phyloP scores from a whole-genome alignment of 1,139 yeast genomes.

The Yamadazyma siamensis region DNA sequence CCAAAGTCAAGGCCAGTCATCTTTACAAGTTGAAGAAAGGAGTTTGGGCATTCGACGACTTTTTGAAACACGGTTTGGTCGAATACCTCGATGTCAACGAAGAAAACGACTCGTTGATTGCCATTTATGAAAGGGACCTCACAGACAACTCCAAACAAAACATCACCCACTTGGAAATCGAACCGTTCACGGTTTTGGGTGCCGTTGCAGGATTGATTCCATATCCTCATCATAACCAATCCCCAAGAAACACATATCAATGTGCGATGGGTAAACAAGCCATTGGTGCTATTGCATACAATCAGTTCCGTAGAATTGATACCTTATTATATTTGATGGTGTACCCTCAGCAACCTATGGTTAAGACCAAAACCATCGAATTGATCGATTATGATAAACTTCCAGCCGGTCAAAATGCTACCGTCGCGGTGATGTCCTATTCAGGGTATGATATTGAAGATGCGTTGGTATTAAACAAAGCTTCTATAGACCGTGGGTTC shows the following conservation, averaged over 20 bases:
- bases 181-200: conserved; percentile 93
- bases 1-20: conserved; percentile 73
- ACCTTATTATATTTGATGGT: conserved; percentile 92
- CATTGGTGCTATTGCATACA: conserved; percentile 97
- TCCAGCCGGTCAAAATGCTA: conserved; percentile 99
- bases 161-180: conserved; percentile 91
- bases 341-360: conserved; percentile 99
- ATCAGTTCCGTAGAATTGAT: conserved; percentile 93
- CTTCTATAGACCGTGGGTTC: conserved; percentile 93
- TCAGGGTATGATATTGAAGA: conserved; percentile 99
- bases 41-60: conserved; percentile 83
- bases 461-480: conserved; percentile 90
- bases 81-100: conserved; percentile 97
- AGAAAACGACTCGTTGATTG: conserved; percentile 92
- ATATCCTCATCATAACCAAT: conserved; percentile 98
- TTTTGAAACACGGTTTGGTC: conserved; percentile 78
- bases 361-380: conserved; percentile 94
- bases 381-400: conserved; percentile 90
- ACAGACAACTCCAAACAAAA: conserved; percentile 16
- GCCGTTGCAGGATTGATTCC: conserved; percentile 99
- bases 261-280: conserved; percentile 99
- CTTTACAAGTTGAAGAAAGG: conserved; percentile 61
- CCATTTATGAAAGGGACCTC: conserved; percentile 69
- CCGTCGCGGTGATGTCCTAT: conserved; percentile 98
- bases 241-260: conserved; percentile 97